These are phyloP conservation scores for Magnaporthiopsis incrustans DNA, from an alignment of 2,329 filamentous ascomycete species.

Conservation along the genomic window DNA sequence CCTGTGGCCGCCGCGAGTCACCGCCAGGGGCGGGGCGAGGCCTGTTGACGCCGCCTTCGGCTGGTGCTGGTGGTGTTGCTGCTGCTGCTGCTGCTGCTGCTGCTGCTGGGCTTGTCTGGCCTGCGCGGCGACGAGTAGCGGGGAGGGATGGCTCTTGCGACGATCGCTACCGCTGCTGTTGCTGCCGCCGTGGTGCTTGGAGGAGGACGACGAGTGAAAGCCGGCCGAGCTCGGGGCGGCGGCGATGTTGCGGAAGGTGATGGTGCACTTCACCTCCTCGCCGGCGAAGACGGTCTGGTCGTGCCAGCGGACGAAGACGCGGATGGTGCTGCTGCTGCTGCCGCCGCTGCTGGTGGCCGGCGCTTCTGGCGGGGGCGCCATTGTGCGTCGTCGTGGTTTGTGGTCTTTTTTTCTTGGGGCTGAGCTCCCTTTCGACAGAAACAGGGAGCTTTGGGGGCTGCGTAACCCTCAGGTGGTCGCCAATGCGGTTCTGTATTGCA, in stretches of 20 bases:
- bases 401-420: not conserved
- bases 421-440: not conserved
- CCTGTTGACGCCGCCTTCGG: constrained; percentile 1
- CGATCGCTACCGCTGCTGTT: constrained; percentile 18
- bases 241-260: constrained; percentile 88
- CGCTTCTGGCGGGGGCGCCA: constrained; percentile 36
- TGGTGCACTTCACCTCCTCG: constrained; percentile 90
- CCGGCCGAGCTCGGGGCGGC: constrained; percentile 26
- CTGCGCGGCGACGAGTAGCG: constrained; percentile 15
- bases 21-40: constrained; percentile 9
- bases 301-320: constrained; percentile 92
- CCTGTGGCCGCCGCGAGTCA: constrained; percentile 11
- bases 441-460: not conserved
- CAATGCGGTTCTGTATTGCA: not conserved
- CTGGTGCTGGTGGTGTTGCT: constrained; percentile 7
- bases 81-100: constrained; percentile 10
- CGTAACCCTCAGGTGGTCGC: not conserved
- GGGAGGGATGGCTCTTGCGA: constrained; percentile 11
- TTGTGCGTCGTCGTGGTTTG: constrained; percentile 17
- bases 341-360: not conserved
- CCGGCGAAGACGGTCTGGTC: constrained; percentile 93
- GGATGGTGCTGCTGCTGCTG: constrained; percentile 57
- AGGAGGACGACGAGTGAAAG: constrained; percentile 1
- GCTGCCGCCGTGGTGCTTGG: constrained; percentile 16
- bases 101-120: constrained; percentile 7